Conservation (phyloP, 352 stramenopile genomes). For the Globisporangium nodosum region DNA sequence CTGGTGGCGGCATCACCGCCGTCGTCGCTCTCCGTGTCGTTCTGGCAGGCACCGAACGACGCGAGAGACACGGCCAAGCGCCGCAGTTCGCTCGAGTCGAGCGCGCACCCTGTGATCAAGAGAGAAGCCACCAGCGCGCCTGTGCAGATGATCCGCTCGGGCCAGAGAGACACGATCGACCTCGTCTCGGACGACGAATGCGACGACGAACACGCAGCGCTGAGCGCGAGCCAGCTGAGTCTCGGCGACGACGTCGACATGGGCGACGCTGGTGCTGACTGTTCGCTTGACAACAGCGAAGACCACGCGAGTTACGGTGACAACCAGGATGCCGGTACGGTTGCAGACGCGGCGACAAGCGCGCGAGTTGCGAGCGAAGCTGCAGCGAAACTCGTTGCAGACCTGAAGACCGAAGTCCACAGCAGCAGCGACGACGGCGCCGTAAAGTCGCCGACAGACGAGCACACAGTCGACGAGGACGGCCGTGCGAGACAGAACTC, state of each 20-base stretch:
- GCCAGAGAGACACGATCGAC: constrained; percentile 6
- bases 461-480: background rate
- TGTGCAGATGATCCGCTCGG: background rate
- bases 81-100: background rate
- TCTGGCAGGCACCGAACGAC: background rate
- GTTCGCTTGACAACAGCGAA: background rate
- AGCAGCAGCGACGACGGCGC: background rate
- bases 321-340: too few species aligned
- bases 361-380: background rate
- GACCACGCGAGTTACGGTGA: background rate
- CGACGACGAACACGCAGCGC: background rate
- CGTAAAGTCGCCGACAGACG: background rate
- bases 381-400: background rate
- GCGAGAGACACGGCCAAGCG: background rate
- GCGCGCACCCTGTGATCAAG: background rate
- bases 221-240: background rate
- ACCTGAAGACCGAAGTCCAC: background rate
- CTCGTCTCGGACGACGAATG: constrained; percentile 5
- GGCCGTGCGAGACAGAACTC: background rate
- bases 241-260: constrained; percentile 1
- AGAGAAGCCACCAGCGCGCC: background rate
- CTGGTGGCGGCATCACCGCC: background rate
- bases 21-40: background rate
- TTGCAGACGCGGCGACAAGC: background rate
- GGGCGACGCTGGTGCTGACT: background rate